A percentile compares a stretch with the other conserved stretches of the same genome.
These are phyloP conservation scores for Catenaria anguillulae DNA, from an alignment of 371 early-diverging fungal species.

Conservation along the genomic window DNA sequence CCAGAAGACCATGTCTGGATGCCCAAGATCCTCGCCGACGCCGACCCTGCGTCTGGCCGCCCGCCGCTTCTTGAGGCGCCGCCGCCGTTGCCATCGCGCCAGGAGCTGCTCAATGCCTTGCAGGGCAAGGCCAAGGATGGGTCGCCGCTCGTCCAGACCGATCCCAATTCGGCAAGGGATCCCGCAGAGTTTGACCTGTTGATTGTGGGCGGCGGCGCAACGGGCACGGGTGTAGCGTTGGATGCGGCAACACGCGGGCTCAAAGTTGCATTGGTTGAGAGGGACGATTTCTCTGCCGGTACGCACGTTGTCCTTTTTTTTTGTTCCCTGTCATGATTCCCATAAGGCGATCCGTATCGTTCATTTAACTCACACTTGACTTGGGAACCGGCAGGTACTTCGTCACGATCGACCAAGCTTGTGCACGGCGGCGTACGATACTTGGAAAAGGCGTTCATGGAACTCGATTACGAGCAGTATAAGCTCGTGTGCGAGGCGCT, in stretches of 20 bases:
- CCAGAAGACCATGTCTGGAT: no score
- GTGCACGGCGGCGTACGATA: slow-evolving; percentile 99
- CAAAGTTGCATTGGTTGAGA: slow-evolving; percentile 91
- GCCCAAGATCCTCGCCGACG: neutral
- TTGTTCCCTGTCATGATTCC: neutral
- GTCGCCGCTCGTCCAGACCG: neutral
- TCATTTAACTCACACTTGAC: neutral
- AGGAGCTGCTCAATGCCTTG: neutral
- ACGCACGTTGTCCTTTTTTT: slow-evolving; percentile 10
- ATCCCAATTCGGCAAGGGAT: neutral
- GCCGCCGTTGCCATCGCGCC: neutral
- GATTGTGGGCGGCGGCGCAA: slow-evolving; percentile 97
- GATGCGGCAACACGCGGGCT: slow-evolving; percentile 96
- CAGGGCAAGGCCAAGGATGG: neutral
- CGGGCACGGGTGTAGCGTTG: slow-evolving; percentile 91
- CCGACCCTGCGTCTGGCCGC: neutral
- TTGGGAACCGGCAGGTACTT: slow-evolving; percentile 47
- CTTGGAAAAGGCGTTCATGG: slow-evolving; percentile 93
- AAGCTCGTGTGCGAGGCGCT: slow-evolving; percentile 93
- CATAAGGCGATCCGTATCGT: no score
- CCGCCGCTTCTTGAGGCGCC: neutral
- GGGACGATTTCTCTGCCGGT: slow-evolving; percentile 92
- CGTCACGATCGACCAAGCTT: slow-evolving; percentile 93
- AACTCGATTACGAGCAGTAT: slow-evolving; percentile 92
- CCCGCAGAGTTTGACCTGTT: slow-evolving; percentile 67